These are phyloP conservation scores for Ophiostoma pallidulum DNA, from an alignment of 2,329 filamentous ascomycete species.

Conservation along the genomic window DNA sequence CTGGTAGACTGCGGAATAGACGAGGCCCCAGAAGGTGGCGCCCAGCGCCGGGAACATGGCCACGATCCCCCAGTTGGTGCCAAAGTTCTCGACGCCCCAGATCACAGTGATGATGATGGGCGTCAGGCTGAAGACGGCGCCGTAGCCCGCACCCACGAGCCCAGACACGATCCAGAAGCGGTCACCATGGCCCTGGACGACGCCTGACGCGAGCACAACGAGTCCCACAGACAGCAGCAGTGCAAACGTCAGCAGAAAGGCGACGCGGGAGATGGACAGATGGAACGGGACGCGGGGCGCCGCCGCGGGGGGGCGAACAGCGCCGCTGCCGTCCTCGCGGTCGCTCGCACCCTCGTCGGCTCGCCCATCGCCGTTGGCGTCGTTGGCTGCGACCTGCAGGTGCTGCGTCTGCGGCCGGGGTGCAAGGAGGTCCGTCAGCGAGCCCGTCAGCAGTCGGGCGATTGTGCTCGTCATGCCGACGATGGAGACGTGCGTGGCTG, in stretches of 20 bases:
- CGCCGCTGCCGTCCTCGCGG: constrained; percentile 27
- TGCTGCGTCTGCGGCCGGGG: constrained; percentile 53
- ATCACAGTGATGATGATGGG: constrained; percentile 94
- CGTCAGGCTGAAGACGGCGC: constrained; percentile 78
- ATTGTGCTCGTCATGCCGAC: constrained; percentile 83
- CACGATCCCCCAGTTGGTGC: constrained; percentile 94
- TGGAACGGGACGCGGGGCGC: constrained; percentile 14
- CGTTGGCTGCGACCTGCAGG: constrained; percentile 32
- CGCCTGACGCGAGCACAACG: constrained; percentile 65
- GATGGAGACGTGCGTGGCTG: constrained; percentile 85
- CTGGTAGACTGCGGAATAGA: constrained; percentile 81
- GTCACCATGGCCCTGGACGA: constrained; percentile 61
- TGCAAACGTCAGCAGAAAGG: constrained; percentile 68
- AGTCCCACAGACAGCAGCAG: constrained; percentile 67
- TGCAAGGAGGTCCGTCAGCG: constrained; percentile 79
- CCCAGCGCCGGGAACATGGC: constrained; percentile 84
- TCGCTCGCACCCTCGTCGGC: constrained; percentile 13
- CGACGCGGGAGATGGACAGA: constrained; percentile 64
- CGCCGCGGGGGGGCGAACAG: not conserved
- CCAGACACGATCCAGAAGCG: constrained; percentile 81
- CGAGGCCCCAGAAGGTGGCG: constrained; percentile 77
- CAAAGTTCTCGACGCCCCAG: constrained; percentile 98
- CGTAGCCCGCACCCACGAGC: constrained; percentile 82
- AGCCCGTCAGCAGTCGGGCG: constrained; percentile 83
- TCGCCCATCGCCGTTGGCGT: too few species aligned